phyloP scores from a whole-genome alignment of 495 filamentous ascomycete genomes.

The Xylaria curta region DNA sequence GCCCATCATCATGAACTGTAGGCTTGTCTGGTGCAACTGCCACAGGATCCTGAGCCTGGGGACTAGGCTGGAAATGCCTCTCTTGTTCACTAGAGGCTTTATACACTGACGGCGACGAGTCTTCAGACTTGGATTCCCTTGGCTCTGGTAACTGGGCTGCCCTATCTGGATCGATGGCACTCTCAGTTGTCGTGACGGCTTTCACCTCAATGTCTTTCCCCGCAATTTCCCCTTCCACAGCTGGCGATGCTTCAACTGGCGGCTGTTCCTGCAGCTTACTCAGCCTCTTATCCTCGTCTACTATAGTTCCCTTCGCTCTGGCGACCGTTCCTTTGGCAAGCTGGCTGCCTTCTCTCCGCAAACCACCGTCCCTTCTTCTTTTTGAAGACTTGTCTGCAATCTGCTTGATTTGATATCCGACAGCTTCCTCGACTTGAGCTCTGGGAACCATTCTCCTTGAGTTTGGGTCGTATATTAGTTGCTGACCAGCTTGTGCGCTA shows the following conservation, averaged over 20 bases:
- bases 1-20: slow-evolving; percentile 1
- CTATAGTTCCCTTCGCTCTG: slow-evolving; percentile 41
- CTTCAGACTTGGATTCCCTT: not conserved
- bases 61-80: not conserved
- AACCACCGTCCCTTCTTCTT: slow-evolving; percentile 57
- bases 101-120: not conserved
- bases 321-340: slow-evolving; percentile 46
- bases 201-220: not conserved
- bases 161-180: too few relatives aligned
- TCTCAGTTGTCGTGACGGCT: not conserved
- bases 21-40: not conserved
- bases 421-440: slow-evolving; percentile 39
- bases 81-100: not conserved
- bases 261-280: slow-evolving; percentile 11
- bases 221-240: not conserved
- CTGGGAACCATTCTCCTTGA: slow-evolving; percentile 60
- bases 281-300: slow-evolving; percentile 45
- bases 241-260: not conserved
- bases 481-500: slow-evolving; percentile 39
- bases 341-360: slow-evolving; percentile 42
- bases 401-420: slow-evolving; percentile 51
- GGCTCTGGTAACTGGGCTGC: not conserved
- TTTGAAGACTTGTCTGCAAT: slow-evolving; percentile 57
- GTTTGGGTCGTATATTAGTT: slow-evolving; percentile 63
- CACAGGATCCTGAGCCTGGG: not conserved